Percentiles rank a stretch among this genome's conserved stretches.
These are phyloP conservation scores for Wallacemonas sp. DNA, from an alignment of 208 protist genomes.

Conservation along the genomic window DNA sequence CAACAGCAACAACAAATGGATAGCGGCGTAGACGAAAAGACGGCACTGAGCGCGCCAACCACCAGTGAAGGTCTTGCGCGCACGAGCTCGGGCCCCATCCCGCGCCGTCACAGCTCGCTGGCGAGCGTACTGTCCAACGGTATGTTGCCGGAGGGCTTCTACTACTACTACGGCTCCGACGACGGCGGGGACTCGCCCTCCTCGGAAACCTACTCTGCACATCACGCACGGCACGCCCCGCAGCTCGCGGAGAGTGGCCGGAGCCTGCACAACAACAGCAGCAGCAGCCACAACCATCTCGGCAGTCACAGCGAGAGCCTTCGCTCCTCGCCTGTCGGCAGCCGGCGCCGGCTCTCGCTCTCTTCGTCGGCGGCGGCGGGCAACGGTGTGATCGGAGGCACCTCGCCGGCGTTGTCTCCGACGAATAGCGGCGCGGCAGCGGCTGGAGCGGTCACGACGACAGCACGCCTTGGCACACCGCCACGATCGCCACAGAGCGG, in stretches of 20 bases:
- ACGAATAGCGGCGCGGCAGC: neutral
- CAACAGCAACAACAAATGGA: too few species aligned
- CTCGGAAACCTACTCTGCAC: neutral
- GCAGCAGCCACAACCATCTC: neutral
- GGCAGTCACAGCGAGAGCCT: neutral
- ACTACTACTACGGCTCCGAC: conserved; percentile 15
- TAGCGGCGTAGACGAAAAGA: neutral
- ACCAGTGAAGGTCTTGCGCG: neutral
- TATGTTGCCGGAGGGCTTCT: conserved; percentile 2
- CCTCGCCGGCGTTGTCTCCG: neutral
- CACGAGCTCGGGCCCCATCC: neutral
- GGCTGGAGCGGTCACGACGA: too few species aligned
- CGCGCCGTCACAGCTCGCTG: neutral
- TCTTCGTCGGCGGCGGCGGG: neutral
- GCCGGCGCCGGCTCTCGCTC: neutral
- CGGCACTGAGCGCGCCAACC: too few species aligned
- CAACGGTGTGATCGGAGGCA: neutral
- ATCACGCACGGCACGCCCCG: neutral
- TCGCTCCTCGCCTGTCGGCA: neutral
- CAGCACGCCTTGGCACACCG: too few species aligned
- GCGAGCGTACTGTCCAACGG: conserved; percentile 1
- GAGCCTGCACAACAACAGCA: neutral
- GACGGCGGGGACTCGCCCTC: conserved; percentile 4
- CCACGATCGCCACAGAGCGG: neutral
- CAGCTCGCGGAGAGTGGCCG: neutral